Conservation (phyloP, 306 rosid genomes). For the Quercus variabilis region DNA sequence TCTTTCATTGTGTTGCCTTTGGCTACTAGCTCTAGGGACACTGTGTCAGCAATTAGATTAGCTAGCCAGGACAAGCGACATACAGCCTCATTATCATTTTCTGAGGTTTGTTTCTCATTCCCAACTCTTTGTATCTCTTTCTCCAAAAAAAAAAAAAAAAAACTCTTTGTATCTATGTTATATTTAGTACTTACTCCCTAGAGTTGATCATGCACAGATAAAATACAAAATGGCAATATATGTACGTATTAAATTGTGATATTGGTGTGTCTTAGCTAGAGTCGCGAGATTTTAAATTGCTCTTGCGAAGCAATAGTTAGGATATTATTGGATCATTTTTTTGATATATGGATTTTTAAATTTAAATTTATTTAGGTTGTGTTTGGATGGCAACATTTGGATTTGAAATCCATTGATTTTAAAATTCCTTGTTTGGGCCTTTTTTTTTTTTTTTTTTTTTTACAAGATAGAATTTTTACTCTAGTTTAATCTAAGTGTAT, state of each 20-base stretch:
- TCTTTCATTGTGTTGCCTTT: conserved; percentile 81
- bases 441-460: no score
- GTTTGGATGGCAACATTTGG: no score
- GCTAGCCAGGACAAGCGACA: conserved; percentile 73
- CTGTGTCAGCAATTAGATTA: conserved; percentile 79
- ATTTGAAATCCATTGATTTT: no score
- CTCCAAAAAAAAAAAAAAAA: no score
- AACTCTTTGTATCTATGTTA: not conserved
- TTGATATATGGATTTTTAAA: not conserved
- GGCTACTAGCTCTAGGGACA: conserved; percentile 91
- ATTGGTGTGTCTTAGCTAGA: not conserved
- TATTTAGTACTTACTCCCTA: not conserved
- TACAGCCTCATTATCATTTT: conserved; percentile 79
- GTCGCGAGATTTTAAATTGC: not conserved
- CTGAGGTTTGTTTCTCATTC: conserved; percentile 60
- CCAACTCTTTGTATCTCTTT: not conserved
- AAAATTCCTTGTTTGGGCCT: no score
- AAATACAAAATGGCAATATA: not conserved
- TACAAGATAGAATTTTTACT: no score
- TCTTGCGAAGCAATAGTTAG: not conserved
- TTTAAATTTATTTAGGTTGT: not conserved
- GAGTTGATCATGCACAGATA: not conserved
- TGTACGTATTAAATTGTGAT: not conserved
- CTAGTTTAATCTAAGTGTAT: no score
- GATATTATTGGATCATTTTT: not conserved